These are phyloP conservation scores for Mycena chlorophos DNA, from an alignment of 768 basidiomycete genomes.

Conservation along the genomic window DNA sequence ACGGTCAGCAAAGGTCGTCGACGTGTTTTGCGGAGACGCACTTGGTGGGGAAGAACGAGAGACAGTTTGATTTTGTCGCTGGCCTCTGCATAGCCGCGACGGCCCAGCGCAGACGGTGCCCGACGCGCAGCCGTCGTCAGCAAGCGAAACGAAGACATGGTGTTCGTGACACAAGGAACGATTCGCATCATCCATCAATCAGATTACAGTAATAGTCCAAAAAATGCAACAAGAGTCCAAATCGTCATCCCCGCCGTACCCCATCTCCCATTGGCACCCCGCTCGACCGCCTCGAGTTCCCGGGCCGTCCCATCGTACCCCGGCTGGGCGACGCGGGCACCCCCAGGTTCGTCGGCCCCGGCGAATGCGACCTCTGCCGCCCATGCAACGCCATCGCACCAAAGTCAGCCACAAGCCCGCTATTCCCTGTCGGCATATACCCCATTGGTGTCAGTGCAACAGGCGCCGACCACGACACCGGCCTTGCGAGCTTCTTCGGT, in stretches of 20 bases:
- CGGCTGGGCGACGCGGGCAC: too few species aligned
- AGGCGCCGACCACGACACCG: not conserved
- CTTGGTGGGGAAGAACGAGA: constrained; percentile 93
- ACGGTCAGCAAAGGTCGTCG: too few species aligned
- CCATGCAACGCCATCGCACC: constrained; percentile 14
- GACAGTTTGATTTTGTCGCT: constrained; percentile 91
- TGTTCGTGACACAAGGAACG: too few species aligned
- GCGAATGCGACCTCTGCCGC: constrained; percentile 7
- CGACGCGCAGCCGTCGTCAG: constrained; percentile 64
- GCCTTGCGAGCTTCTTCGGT: constrained; percentile 28
- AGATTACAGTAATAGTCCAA: too few species aligned
- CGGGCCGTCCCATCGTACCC: too few species aligned
- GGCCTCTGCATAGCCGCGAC: constrained; percentile 90
- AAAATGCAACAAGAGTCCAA: not conserved
- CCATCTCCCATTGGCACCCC: constrained; percentile 12
- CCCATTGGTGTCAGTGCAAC: constrained; percentile 8
- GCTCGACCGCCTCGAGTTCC: constrained; percentile 18
- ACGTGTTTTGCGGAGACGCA: too few species aligned
- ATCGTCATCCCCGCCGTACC: constrained; percentile 9
- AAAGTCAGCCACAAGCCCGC: constrained; percentile 11
- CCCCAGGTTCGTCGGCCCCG: too few species aligned
- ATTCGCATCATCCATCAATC: too few species aligned
- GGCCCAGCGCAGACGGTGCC: constrained; percentile 52
- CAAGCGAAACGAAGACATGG: constrained; percentile 79
- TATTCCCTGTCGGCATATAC: not conserved